Evolutionary conservation across 768 basidiomycete species (phyloP), one percentile per base, ranked within the genome.

Genomic region (Boletus edulis): DNA sequence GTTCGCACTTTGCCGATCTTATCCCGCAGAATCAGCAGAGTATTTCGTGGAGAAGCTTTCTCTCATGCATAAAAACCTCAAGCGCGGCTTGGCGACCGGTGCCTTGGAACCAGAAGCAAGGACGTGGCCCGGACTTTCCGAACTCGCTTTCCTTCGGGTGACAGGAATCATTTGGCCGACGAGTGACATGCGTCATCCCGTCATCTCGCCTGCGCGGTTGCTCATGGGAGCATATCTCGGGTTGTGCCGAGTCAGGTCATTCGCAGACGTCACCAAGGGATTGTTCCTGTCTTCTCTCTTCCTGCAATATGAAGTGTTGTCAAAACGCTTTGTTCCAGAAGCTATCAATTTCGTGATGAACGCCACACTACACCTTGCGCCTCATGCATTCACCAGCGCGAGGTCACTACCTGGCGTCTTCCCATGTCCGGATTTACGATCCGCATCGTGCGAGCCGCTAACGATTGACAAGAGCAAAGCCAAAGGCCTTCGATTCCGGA

Each of bases 21-120:
- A 95, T 71, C 92, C 95, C 2, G 81, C 90, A 51, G 81, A 86
- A 44, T 78, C 86, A 9, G 94, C 95, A 1, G 80, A 83, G 49
- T 80, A 84, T 64, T 92, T 95, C 71, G 82, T 89, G 56, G 75
- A 81, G 29, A 98, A 98, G 72, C 78, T 98, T 42, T 73, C 78
- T 11, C 72, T 97, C 6, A 97, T 98, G 93, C 86, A 98, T 70
- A 94, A 94, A 76, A 97, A 98, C 68, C 81, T 98, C 51, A 83
- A 83, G 48, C 85, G 85, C 10, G 95, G 94, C 9, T 75, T 99
- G 17, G 81, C 86, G 3, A 78, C 78, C 8, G 92, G 91, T 1
- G 75, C 90, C 0, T 73, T 82, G 14, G 73, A 80, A 24, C 69
- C 69, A 0, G 76, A 81, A 10, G 78, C 91, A 4, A 90, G 83